Conservation (phyloP, 1,284 basidiomycete genomes). For the Ustilago shanxiensis region DNA sequence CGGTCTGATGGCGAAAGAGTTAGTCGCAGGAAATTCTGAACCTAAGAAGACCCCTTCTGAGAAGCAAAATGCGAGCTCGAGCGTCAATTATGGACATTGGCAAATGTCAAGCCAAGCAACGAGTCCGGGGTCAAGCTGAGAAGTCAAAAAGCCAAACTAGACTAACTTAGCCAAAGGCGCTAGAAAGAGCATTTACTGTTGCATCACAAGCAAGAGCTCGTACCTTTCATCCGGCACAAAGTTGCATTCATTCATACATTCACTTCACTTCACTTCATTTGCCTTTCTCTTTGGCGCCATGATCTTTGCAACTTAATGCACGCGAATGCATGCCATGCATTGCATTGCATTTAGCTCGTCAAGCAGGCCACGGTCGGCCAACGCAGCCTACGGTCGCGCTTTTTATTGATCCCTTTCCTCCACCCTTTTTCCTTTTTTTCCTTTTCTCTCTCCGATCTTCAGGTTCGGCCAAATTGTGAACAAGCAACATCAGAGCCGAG, state of each 20-base stretch:
- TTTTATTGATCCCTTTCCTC: no score
- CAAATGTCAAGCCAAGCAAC: no score
- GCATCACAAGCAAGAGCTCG: neutral
- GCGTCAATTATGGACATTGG: neutral
- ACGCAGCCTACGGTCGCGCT: neutral
- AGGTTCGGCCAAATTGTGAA: neutral
- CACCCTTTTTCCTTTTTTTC: neutral
- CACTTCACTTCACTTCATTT: no score
- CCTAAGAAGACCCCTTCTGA: neutral
- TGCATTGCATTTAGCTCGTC: neutral
- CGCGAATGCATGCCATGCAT: neutral
- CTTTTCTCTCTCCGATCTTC: neutral
- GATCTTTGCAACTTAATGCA: neutral
- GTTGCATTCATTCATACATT: neutral
- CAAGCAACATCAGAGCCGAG: no score
- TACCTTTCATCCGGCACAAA: slow-evolving; percentile 1
- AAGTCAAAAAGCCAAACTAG: neutral
- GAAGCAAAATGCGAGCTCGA: neutral
- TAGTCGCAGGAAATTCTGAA: neutral
- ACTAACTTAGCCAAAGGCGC: neutral
- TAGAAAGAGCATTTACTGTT: neutral
- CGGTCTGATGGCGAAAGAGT: neutral
- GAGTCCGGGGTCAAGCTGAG: neutral
- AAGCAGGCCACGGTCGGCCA: neutral
- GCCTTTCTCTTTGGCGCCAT: neutral